phyloP scores from a whole-genome alignment of 2,329 filamentous ascomycete species.

The Aureobasidium namibiae region DNA sequence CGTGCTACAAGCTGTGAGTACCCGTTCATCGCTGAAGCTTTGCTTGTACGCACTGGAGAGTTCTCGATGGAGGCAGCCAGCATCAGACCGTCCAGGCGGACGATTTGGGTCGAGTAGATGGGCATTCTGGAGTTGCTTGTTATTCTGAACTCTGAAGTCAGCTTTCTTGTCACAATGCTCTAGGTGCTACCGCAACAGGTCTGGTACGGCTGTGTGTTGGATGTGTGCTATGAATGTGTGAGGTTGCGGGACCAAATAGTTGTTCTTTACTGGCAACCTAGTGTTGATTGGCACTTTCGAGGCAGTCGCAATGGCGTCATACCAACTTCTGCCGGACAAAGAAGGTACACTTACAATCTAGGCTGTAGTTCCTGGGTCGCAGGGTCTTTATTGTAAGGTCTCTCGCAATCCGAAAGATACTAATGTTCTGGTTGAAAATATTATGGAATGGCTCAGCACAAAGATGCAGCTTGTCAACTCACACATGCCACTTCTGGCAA shows the following conservation, averaged over 20 bases:
- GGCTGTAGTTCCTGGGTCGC: background rate
- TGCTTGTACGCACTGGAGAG: conserved; percentile 26
- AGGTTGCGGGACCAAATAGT: background rate
- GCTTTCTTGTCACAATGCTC: background rate
- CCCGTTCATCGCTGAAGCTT: conserved; percentile 26
- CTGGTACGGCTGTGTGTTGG: background rate
- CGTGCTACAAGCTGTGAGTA: conserved; percentile 41
- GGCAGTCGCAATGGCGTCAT: background rate
- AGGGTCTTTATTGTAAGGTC: background rate
- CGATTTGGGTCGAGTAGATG: conserved; percentile 70
- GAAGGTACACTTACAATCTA: background rate
- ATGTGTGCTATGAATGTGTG: background rate
- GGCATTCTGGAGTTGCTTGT: conserved; percentile 13
- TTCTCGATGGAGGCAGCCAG: conserved; percentile 93
- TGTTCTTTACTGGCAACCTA: background rate
- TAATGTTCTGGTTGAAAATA: background rate
- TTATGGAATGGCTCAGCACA: background rate
- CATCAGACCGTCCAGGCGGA: conserved; percentile 90
- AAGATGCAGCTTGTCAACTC: background rate
- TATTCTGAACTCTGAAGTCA: background rate
- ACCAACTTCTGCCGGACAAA: background rate
- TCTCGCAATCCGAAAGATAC: background rate
- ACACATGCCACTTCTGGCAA: background rate
- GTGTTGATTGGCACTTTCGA: background rate
- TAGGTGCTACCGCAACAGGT: background rate